Evolutionary conservation across 441 rosid genomes (phyloP).

Genomic region (Eutrema salsugineum): DNA sequence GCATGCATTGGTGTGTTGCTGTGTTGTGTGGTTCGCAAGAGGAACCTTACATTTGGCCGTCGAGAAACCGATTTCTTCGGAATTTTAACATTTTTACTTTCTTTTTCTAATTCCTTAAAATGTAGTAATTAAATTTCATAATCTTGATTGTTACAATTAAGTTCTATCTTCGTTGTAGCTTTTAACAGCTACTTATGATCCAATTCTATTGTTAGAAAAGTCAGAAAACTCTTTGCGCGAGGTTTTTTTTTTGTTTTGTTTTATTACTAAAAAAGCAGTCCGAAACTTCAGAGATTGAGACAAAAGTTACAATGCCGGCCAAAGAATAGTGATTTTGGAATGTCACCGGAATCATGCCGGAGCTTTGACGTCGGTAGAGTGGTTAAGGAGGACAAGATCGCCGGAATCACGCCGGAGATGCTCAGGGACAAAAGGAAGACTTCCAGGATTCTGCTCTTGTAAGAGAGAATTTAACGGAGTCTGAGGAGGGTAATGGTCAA

Average conservation of each 20-base stretch:
- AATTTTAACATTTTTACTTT: neutral
- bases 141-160: neutral
- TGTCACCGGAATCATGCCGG: slow-evolving; percentile 7
- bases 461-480: slow-evolving; percentile 55
- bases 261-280: neutral
- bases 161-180: neutral
- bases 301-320: neutral
- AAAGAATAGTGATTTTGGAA: neutral
- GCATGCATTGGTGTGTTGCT: slow-evolving; percentile 14
- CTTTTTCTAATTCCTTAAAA: neutral
- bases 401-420: slow-evolving; percentile 24
- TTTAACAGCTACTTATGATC: neutral
- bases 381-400: slow-evolving; percentile 32
- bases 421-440: slow-evolving; percentile 46
- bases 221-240: neutral
- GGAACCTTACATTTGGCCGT: slow-evolving; percentile 14
- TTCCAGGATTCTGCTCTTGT: slow-evolving; percentile 79
- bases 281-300: neutral
- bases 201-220: slow-evolving; percentile 7
- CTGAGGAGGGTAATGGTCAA: slow-evolving; percentile 72
- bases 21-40: neutral
- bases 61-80: slow-evolving; percentile 14
- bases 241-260: neutral
- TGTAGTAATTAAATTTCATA: neutral
- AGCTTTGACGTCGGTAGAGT: slow-evolving; percentile 31